A percentile compares a stretch with the other conserved stretches of the same genome.
These are phyloP conservation scores for Chalciporus pseudorubinellus DNA, from an alignment of 768 basidiomycete genomes.

Conservation along the genomic window DNA sequence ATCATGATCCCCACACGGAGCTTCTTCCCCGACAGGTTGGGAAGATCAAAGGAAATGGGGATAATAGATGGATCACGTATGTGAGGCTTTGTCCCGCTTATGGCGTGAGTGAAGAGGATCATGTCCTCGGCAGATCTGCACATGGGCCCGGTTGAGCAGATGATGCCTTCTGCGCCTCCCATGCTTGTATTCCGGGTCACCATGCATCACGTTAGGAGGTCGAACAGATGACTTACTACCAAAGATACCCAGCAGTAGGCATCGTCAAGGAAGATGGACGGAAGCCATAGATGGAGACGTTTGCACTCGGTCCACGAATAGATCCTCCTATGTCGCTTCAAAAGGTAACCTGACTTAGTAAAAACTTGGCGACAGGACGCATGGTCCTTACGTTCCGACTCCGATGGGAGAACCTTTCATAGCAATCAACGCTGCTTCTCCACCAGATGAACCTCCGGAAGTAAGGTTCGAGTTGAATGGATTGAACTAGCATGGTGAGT, in stretches of 20 bases:
- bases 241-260: conserved; percentile 11
- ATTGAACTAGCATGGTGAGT: conserved; percentile 37
- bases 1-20: conserved; percentile 30
- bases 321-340: conserved; percentile 36
- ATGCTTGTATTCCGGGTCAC: background rate
- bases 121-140: conserved; percentile 22
- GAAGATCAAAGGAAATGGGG: conserved; percentile 28
- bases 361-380: conserved; percentile 7
- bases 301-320: conserved; percentile 37
- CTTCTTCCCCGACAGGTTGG: conserved; percentile 26
- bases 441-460: conserved; percentile 51
- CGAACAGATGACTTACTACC: conserved; percentile 18
- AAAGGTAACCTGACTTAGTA: background rate
- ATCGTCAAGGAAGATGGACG: conserved; percentile 38
- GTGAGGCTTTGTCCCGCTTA: conserved; percentile 40
- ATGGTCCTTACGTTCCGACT: conserved; percentile 35
- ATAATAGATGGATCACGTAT: conserved; percentile 35
- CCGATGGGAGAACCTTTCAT: conserved; percentile 47
- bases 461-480: conserved; percentile 44
- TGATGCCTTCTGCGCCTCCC: conserved; percentile 33
- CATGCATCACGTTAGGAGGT: background rate
- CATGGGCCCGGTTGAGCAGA: conserved; percentile 36
- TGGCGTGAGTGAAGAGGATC: conserved; percentile 4
- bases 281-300: conserved; percentile 40
- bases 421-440: conserved; percentile 48